Evolutionary conservation across 768 basidiomycete species (phyloP), one percentile per base, ranked within the genome.

Genomic region (Suillus fuscotomentosus): DNA sequence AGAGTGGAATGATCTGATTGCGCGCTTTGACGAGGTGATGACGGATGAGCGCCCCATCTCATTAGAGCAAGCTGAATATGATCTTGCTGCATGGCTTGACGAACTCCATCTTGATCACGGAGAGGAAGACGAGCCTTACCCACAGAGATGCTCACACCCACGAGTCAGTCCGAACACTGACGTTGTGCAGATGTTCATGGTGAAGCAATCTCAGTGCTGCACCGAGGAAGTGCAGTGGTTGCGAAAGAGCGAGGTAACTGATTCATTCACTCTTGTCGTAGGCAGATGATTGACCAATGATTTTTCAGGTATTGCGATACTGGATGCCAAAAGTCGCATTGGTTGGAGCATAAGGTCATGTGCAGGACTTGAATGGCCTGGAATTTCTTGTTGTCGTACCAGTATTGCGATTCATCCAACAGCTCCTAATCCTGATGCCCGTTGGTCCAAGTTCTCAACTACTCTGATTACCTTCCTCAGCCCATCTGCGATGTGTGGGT

Each of bases 151-250:
- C 42, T 73, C 76, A 11, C 80, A 82, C 60, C 80, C 83, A 13
- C 81, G 78, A 68, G 77, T 86, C 67, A 83, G 79, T 63, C 71
- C 73, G 22, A 84, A 86, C 54, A 75, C 76, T 87, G 9, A 79
- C 73, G 43, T 73, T 90, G 48, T 89, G 86, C 73, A 75, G 81
- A 31, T 90, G 89, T 69, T 86, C 87, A 27, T 86, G 83, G 80
- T 89, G 88, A 65, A 79, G 82, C 7, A 89, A 88, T 63, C 87
- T 87, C 7, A 88, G 84, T 59, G 86, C 85, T 0, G 79, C 79
- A 8, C 71, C 87, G 55, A 79, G 80, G 66, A 87, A 84, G 71
- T 88, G 86, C 66, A 70, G 74, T 5, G 77, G 80, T 2, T 84
- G 83, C 61, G 75, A 69, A 27, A 77, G 73, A 61, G 75, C 80